Percentiles rank a stretch among this genome's conserved stretches.
These are phyloP conservation scores for Cryptosporidium sp. DNA, from an alignment of 169 alveolate species.

Conservation along the genomic window DNA sequence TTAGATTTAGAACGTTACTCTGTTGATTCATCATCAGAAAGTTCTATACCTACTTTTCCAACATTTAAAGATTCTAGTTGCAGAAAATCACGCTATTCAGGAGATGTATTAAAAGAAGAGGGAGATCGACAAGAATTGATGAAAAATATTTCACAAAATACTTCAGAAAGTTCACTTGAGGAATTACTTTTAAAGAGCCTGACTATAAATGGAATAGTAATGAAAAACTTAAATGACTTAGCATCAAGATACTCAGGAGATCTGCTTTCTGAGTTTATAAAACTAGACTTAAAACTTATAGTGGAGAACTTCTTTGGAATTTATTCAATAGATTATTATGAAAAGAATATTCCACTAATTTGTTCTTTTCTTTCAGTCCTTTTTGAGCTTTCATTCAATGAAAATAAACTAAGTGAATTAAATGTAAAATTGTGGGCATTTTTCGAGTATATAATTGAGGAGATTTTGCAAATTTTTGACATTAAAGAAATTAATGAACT, in stretches of 20 bases:
- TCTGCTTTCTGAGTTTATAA: conserved; percentile 17
- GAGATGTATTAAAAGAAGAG: neutral
- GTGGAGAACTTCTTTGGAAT: conserved; percentile 24
- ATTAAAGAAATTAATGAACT: neutral
- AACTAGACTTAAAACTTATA: neutral
- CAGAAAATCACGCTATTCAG: neutral
- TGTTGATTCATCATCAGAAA: neutral
- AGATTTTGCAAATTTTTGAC: conserved; percentile 3
- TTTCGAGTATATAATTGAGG: neutral
- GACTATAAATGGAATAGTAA: neutral
- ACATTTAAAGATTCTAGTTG: neutral
- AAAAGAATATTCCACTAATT: neutral
- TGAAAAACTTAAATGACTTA: neutral
- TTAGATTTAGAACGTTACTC: neutral
- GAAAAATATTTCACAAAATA: neutral
- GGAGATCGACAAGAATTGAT: neutral
- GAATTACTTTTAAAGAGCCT: neutral
- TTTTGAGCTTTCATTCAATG: conserved; percentile 25
- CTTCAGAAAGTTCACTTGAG: neutral
- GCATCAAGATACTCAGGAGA: conserved; percentile 8
- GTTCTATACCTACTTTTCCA: conserved; percentile 2
- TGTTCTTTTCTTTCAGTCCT: conserved; percentile 32
- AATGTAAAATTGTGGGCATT: conserved; percentile 21
- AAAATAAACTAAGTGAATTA: conserved; percentile 1
- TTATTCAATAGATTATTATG: conserved; percentile 25